Percentiles rank a stretch among this genome's conserved stretches.
Evolutionary conservation across 192 early-diverging fungal species (phyloP).

Genomic region (Thoreauomyces humboldtii): DNA sequence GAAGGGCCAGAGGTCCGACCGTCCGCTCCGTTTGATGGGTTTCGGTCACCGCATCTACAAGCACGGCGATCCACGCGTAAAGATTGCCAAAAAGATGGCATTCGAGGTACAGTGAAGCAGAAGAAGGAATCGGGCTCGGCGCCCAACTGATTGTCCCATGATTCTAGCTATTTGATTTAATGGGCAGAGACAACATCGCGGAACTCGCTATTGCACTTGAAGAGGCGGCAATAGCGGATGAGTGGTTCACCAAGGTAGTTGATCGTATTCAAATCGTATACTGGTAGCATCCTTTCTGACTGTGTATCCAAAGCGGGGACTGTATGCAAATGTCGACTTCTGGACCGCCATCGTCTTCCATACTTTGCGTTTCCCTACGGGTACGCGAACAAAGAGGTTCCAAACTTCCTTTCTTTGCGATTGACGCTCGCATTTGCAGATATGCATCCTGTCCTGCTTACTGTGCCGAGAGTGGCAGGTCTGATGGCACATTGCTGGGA

Average conservation of each 20-base stretch:
- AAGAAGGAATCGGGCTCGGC: too few species aligned
- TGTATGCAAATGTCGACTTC: slow-evolving; percentile 61
- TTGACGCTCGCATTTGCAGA: too few species aligned
- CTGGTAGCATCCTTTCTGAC: too few species aligned
- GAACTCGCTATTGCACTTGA: slow-evolving; percentile 65
- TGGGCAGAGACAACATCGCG: slow-evolving; percentile 52
- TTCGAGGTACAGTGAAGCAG: slow-evolving; percentile 42
- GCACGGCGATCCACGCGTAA: slow-evolving; percentile 58
- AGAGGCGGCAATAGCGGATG: slow-evolving; percentile 46
- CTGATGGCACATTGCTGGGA: slow-evolving; percentile 58
- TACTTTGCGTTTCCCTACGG: slow-evolving; percentile 44
- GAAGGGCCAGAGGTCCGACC: not conserved
- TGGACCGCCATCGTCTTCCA: slow-evolving; percentile 52
- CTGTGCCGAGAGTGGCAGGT: slow-evolving; percentile 47
- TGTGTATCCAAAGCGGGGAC: too few species aligned
- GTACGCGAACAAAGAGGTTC: too few species aligned
- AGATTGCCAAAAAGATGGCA: slow-evolving; percentile 53
- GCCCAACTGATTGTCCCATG: too few species aligned
- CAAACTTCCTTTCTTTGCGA: too few species aligned
- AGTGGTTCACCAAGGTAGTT: slow-evolving; percentile 21
- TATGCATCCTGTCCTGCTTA: slow-evolving; percentile 62
- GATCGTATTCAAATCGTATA: too few species aligned
- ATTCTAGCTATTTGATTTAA: slow-evolving; percentile 52
- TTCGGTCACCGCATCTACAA: slow-evolving; percentile 65
- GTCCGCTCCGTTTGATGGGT: slow-evolving; percentile 55